Conservation (phyloP, 1,284 basidiomycete species). For the Spongispora temasekensis region DNA sequence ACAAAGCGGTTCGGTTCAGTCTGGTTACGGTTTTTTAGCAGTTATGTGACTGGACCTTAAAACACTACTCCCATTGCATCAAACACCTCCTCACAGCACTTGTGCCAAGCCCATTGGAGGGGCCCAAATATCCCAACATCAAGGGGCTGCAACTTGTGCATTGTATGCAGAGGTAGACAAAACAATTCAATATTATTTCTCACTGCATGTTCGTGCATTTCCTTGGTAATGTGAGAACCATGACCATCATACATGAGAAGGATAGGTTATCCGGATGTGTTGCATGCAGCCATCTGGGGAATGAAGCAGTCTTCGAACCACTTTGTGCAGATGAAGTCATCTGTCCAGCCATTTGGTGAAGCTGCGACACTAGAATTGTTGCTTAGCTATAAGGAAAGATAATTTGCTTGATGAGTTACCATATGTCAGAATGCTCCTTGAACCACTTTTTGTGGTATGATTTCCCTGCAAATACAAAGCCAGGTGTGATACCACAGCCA, state of each 20-base stretch:
- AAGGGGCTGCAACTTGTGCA: neutral
- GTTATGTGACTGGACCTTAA: too few relatives aligned
- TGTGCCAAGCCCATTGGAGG: neutral
- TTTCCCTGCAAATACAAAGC: neutral
- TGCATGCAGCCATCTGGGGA: neutral
- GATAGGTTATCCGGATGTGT: neutral
- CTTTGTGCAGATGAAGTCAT: neutral
- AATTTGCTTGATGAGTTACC: neutral
- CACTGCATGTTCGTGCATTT: neutral
- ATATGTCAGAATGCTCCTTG: neutral
- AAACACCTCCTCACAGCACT: neutral
- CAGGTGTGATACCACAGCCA: neutral
- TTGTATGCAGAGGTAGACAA: conserved; percentile 2
- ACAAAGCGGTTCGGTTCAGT: too few relatives aligned
- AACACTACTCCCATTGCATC: too few relatives aligned
- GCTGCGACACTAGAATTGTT: neutral
- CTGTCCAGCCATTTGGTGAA: neutral
- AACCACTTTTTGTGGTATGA: neutral
- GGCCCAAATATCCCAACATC: neutral
- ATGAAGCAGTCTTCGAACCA: neutral
- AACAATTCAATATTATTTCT: conserved; percentile 1
- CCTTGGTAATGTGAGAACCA: neutral
- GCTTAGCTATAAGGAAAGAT: neutral
- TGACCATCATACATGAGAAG: conserved; percentile 3
- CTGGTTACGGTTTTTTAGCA: too few relatives aligned